A percentile compares a stretch with the other conserved stretches of the same genome.
Evolutionary conservation across 495 filamentous ascomycete genomes (phyloP).

Genomic region (Neurospora sp.): DNA sequence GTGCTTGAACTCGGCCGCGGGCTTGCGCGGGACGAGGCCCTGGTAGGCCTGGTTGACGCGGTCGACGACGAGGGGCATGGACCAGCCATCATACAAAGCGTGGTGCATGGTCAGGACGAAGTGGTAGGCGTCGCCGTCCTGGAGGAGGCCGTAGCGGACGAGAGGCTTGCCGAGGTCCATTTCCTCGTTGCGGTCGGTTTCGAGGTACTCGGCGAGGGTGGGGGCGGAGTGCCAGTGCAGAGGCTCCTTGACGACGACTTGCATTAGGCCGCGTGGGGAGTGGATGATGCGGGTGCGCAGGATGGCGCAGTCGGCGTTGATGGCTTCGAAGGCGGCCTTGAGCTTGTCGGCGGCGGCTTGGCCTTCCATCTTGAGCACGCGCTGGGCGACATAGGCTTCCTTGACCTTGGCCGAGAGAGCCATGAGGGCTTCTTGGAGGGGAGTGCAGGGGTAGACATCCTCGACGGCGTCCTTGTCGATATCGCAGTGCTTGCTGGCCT

Average conservation of each 20-base stretch:
- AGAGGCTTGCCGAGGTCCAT: constrained; percentile 47
- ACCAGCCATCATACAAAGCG: constrained; percentile 61
- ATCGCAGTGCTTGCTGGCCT: constrained; percentile 20
- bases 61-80: constrained; percentile 44
- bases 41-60: constrained; percentile 36
- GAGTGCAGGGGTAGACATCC: constrained; percentile 60
- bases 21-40: constrained; percentile 29
- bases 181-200: constrained; percentile 27
- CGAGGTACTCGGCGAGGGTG: constrained; percentile 37
- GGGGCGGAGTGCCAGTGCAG: constrained; percentile 36
- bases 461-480: constrained; percentile 28
- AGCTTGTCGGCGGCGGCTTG: constrained; percentile 26
- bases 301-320: constrained; percentile 37
- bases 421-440: constrained; percentile 61
- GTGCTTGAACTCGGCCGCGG: constrained; percentile 32
- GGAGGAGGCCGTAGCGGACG: constrained; percentile 44
- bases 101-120: constrained; percentile 59
- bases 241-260: constrained; percentile 43
- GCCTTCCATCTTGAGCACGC: constrained; percentile 24
- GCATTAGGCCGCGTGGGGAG: constrained; percentile 41
- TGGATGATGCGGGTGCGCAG: constrained; percentile 53
- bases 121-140: constrained; percentile 22
- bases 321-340: constrained; percentile 40
- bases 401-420: constrained; percentile 47
- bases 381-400: constrained; percentile 49